phyloP scores from a whole-genome alignment of 2,329 filamentous ascomycete species.

The Alternaria sp. region DNA sequence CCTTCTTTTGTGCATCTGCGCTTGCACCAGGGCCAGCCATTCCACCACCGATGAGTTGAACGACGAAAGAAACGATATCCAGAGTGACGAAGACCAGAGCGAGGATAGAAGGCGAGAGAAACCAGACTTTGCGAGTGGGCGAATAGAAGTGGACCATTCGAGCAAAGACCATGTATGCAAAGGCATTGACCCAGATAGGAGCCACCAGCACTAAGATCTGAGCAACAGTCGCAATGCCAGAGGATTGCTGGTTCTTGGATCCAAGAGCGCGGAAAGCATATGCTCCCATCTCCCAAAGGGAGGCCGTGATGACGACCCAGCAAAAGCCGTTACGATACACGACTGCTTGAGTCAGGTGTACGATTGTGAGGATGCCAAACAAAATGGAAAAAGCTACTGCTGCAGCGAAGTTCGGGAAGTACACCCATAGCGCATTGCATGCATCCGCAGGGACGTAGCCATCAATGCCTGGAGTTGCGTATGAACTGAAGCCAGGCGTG shows the following conservation, averaged over 20 bases:
- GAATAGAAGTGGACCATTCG: constrained; percentile 52
- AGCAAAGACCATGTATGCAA: constrained; percentile 52
- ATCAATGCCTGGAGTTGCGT: constrained; percentile 29
- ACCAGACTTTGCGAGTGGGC: constrained; percentile 29
- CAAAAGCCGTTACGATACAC: constrained; percentile 45
- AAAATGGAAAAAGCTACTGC: constrained; percentile 31
- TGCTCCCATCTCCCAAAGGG: constrained; percentile 54
- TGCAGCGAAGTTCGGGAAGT: constrained; percentile 31
- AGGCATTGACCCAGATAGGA: constrained; percentile 56
- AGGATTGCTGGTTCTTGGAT: constrained; percentile 52
- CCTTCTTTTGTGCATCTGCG: constrained; percentile 43
- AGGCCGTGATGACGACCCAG: constrained; percentile 56
- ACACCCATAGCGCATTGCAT: constrained; percentile 33
- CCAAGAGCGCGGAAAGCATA: constrained; percentile 54
- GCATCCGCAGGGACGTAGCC: constrained; percentile 31
- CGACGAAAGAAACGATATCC: constrained; percentile 55
- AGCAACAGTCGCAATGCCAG: constrained; percentile 44
- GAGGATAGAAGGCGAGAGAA: constrained; percentile 30
- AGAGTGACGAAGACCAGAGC: constrained; percentile 52
- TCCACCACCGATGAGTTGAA: constrained; percentile 53
- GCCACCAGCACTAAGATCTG: constrained; percentile 58
- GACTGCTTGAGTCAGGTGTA: constrained; percentile 29
- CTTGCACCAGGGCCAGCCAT: constrained; percentile 44
- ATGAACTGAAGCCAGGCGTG: constrained; percentile 25
- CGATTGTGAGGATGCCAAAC: constrained; percentile 30